phyloP scores from a whole-genome alignment of 106 monocot species.

The Allium cepa region DNA sequence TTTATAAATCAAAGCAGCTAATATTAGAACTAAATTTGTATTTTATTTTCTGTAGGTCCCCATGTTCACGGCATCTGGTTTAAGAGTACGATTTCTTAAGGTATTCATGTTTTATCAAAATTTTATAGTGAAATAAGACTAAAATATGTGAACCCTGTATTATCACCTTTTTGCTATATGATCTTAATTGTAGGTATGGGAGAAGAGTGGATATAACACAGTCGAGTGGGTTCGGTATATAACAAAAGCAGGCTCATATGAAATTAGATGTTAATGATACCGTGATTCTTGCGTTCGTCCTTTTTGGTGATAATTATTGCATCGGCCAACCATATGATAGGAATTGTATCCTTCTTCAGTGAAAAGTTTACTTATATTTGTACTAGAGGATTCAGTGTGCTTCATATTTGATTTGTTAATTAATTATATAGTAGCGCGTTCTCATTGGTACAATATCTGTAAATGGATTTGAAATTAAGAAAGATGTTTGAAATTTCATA shows the following conservation, averaged over 20 bases:
- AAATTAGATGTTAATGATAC: slow-evolving; percentile 63
- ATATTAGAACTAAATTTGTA: no score
- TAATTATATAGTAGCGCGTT: no score
- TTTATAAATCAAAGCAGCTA: no score
- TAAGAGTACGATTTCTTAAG: slow-evolving; percentile 94
- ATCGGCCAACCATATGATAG: no score
- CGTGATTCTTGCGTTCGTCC: background rate
- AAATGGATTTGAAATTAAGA: no score
- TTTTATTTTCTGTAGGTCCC: slow-evolving; percentile 52
- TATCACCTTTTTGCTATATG: no score
- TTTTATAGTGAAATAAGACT: background rate
- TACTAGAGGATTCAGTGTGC: no score
- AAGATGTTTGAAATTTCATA: no score
- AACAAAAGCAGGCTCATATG: slow-evolving; percentile 95
- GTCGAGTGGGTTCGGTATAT: slow-evolving; percentile 99
- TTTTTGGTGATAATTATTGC: background rate
- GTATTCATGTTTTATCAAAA: slow-evolving; percentile 20
- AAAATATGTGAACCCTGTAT: background rate
- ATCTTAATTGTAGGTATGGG: slow-evolving; percentile 66
- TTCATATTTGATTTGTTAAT: no score
- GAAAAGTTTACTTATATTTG: no score
- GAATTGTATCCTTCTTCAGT: no score
- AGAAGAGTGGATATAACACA: slow-evolving; percentile 98
- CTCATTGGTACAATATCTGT: no score
- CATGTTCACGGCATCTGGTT: slow-evolving; percentile 98